Evolutionary conservation across 2,329 filamentous ascomycete genomes (phyloP).

Genomic region (Curvularia spicifera): DNA sequence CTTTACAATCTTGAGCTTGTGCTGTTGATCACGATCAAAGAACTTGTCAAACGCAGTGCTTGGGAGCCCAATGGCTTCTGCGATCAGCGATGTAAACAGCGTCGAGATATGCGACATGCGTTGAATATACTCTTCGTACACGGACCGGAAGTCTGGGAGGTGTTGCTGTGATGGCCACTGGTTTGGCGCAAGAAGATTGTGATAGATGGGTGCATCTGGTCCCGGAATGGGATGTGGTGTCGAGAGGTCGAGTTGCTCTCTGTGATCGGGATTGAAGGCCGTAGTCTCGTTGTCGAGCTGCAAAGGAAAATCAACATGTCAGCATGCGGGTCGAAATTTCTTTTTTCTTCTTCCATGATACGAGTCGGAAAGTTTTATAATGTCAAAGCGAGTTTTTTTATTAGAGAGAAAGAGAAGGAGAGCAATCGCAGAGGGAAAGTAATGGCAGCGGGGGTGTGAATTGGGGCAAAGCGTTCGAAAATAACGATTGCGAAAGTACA

Average conservation of each 20-base stretch:
- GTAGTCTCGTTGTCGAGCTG: conserved; percentile 68
- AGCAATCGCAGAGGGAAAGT: conserved; percentile 2
- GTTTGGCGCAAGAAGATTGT: conserved; percentile 76
- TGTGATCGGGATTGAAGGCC: conserved; percentile 75
- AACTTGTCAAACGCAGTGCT: conserved; percentile 75
- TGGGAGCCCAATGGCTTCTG: conserved; percentile 79
- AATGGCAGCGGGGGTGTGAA: conserved; percentile 13
- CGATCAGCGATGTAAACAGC: conserved; percentile 78
- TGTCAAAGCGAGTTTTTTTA: not conserved
- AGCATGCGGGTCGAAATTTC: conserved; percentile 20
- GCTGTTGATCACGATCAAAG: conserved; percentile 74
- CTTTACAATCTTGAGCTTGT: conserved; percentile 89
- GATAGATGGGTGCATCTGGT: conserved; percentile 69
- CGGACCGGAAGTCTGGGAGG: conserved; percentile 71
- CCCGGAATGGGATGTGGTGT: conserved; percentile 74
- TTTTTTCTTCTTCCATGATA: not conserved
- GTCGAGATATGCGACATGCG: conserved; percentile 76
- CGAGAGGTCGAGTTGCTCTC: conserved; percentile 86
- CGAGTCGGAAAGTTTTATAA: not conserved
- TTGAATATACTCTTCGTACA: conserved; percentile 76
- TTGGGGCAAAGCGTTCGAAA: not conserved
- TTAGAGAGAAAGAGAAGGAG: not conserved
- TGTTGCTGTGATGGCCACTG: conserved; percentile 75
- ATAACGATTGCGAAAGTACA: conserved; percentile 12
- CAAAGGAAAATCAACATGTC: conserved; percentile 11